Evolutionary conservation across 2,329 filamentous ascomycete species (phyloP).

Genomic region (Dothistroma pini): DNA sequence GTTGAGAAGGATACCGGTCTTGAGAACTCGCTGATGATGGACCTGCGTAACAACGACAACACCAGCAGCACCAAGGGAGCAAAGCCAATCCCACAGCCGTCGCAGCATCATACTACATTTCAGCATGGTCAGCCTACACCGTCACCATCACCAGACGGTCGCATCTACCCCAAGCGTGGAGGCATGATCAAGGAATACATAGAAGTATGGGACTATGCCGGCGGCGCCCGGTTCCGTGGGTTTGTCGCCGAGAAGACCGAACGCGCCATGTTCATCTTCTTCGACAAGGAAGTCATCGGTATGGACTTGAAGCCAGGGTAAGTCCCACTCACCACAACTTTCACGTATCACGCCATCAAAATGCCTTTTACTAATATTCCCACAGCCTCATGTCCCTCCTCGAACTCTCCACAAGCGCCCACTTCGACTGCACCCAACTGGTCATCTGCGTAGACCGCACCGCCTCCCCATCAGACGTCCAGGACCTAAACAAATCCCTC

Average conservation of each 20-base stretch:
- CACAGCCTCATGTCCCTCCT: slow-evolving; percentile 80
- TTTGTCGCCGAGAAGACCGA: slow-evolving; percentile 69
- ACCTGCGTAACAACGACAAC: slow-evolving; percentile 53
- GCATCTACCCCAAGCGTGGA: slow-evolving; percentile 20
- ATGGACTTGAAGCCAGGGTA: slow-evolving; percentile 85
- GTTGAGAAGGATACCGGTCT: slow-evolving; percentile 80
- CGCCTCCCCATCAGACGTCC: slow-evolving; percentile 59
- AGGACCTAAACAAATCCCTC: slow-evolving; percentile 72
- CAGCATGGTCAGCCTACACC: slow-evolving; percentile 35
- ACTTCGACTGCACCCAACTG: slow-evolving; percentile 70
- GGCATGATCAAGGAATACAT: slow-evolving; percentile 59
- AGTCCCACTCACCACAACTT: slow-evolving; percentile 37
- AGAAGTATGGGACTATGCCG: slow-evolving; percentile 84
- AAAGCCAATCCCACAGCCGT: slow-evolving; percentile 20
- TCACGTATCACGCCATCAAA: neutral
- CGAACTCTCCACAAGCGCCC: slow-evolving; percentile 72
- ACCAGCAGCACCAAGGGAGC: slow-evolving; percentile 14
- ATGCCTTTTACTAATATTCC: slow-evolving; percentile 25
- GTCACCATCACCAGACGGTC: slow-evolving; percentile 35
- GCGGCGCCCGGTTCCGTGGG: slow-evolving; percentile 78
- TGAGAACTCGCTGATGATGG: slow-evolving; percentile 79
- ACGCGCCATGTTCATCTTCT: slow-evolving; percentile 82
- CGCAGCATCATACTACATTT: slow-evolving; percentile 19
- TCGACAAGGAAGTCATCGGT: slow-evolving; percentile 68
- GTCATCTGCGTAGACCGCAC: slow-evolving; percentile 77